Percentiles rank a stretch among this genome's conserved stretches.
Evolutionary conservation across 495 filamentous ascomycete genomes (phyloP).

Genomic region (Aspergillus kassunensis): DNA sequence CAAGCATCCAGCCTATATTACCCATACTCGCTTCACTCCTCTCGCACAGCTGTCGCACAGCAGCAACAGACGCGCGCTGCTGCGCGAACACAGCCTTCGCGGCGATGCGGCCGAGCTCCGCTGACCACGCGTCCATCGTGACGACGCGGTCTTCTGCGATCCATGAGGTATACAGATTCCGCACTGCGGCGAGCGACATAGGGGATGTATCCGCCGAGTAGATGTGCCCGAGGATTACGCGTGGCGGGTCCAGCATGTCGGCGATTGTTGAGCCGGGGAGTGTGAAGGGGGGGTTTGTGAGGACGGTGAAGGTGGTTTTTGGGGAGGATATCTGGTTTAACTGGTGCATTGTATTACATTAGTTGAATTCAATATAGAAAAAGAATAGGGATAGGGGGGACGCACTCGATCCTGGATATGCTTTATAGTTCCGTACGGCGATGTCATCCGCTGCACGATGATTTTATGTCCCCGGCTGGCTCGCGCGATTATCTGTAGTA

Average conservation of each 20-base stretch:
- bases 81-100: conserved; percentile 76
- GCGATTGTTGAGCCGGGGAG: conserved; percentile 69
- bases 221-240: conserved; percentile 68
- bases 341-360: no score
- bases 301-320: conserved; percentile 60
- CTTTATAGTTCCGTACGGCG: conserved; percentile 68
- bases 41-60: conserved; percentile 71
- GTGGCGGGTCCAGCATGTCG: conserved; percentile 63
- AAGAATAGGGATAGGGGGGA: no score
- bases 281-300: conserved; percentile 78
- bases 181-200: conserved; percentile 55
- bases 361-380: no score
- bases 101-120: conserved; percentile 70
- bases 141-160: conserved; percentile 60
- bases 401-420: conserved; percentile 58
- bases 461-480: conserved; percentile 60
- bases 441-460: conserved; percentile 74
- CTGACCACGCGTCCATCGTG: conserved; percentile 71
- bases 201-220: conserved; percentile 14
- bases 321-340: conserved; percentile 23
- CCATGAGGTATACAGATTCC: conserved; percentile 64
- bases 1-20: conserved; percentile 44
- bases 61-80: conserved; percentile 63
- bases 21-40: conserved; percentile 65
- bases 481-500: conserved; percentile 58